phyloP scores from a whole-genome alignment of 1,139 yeast species.

The Saccharomyces hybrid region DNA sequence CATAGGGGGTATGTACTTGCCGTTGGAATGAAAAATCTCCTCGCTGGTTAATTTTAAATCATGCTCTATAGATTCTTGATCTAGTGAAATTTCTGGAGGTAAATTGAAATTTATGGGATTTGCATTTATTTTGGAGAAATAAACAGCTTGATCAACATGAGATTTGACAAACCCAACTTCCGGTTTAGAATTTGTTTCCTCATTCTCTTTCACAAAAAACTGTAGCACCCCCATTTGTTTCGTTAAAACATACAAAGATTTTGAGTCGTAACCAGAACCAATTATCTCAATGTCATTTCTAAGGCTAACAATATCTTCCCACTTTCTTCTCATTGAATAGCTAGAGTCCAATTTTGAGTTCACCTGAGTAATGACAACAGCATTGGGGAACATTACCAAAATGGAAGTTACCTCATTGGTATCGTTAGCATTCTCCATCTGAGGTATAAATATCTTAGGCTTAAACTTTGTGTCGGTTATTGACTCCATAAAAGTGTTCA shows the following conservation, averaged over 20 bases:
- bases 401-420: conserved; percentile 48
- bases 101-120: conserved; percentile 55
- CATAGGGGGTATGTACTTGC: conserved; percentile 40
- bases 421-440: conserved; percentile 8
- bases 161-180: conserved; percentile 45
- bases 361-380: conserved; percentile 61
- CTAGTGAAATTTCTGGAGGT: conserved; percentile 32
- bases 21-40: conserved; percentile 48
- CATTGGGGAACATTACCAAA: conserved; percentile 52
- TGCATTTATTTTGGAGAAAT: conserved; percentile 33
- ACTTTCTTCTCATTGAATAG: conserved; percentile 42
- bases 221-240: conserved; percentile 56
- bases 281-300: conserved; percentile 47
- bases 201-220: conserved; percentile 37
- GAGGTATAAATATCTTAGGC: conserved; percentile 54
- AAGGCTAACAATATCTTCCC: conserved; percentile 72
- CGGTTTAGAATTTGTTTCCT: conserved; percentile 10
- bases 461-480: conserved; percentile 16
- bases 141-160: conserved; percentile 76
- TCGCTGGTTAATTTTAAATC: conserved; percentile 45
- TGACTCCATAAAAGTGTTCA: conserved; percentile 37
- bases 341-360: conserved; percentile 41
- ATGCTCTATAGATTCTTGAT: conserved; percentile 37
- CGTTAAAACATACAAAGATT: conserved; percentile 50
- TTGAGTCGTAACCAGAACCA: conserved; percentile 53